Percentiles rank a stretch among this genome's conserved stretches.
These are phyloP conservation scores for Picochlorum sp. DNA, from an alignment of 139 green algal genomes.

Conservation along the genomic window DNA sequence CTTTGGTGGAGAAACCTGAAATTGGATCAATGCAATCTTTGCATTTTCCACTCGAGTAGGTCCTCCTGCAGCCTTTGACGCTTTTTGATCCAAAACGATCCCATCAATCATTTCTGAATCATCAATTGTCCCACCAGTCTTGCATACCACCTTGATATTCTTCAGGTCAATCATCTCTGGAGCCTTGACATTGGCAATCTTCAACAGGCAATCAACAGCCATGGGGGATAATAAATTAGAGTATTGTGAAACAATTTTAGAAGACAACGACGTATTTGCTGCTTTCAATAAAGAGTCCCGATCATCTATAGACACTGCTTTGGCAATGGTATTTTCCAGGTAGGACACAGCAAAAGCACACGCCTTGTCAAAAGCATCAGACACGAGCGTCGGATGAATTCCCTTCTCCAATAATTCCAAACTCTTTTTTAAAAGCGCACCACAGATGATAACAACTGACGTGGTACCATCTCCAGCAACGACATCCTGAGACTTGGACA, in stretches of 20 bases:
- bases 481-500: conserved; percentile 95
- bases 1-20: conserved; percentile 94
- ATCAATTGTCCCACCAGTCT: conserved; percentile 93
- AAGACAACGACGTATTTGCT: conserved; percentile 86
- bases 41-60: conserved; percentile 88
- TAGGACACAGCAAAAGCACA: conserved; percentile 57
- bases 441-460: conserved; percentile 83
- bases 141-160: conserved; percentile 89
- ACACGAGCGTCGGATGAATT: conserved; percentile 93
- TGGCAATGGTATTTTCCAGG: conserved; percentile 46
- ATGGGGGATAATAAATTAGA: conserved; percentile 89
- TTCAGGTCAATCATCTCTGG: conserved; percentile 84
- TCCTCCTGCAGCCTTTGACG: conserved; percentile 72
- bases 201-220: conserved; percentile 89
- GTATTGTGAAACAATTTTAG: conserved; percentile 96
- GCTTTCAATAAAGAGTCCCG: conserved; percentile 76
- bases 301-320: conserved; percentile 87
- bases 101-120: conserved; percentile 91
- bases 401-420: conserved; percentile 73
- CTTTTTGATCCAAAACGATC: conserved; percentile 93
- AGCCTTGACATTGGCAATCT: conserved; percentile 68
- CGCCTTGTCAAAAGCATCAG: conserved; percentile 82
- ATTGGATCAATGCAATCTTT: conserved; percentile 93
- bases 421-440: conserved; percentile 86
- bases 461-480: conserved; percentile 97